phyloP scores from a whole-genome alignment of 768 basidiomycete genomes.

The Neoboletus subvelutipes region DNA sequence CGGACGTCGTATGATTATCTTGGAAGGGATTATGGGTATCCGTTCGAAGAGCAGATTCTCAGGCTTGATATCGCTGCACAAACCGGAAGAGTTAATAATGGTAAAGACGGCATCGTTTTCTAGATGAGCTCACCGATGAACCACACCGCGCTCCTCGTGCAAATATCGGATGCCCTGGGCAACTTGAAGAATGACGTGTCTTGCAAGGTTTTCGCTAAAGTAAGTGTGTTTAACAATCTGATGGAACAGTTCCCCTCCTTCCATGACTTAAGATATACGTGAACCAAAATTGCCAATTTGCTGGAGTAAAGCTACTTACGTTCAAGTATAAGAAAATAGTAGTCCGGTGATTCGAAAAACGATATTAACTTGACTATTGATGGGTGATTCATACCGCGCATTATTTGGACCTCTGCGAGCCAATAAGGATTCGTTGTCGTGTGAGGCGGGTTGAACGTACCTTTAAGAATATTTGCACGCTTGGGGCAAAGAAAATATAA shows the following conservation, averaged over 20 bases:
- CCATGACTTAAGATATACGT: conserved; percentile 66
- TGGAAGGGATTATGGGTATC: conserved; percentile 89
- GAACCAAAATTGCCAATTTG: conserved; percentile 5
- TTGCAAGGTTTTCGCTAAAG: conserved; percentile 95
- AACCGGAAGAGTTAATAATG: background rate
- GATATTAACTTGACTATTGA: conserved; percentile 87
- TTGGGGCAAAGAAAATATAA: conserved; percentile 34
- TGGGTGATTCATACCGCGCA: conserved; percentile 93
- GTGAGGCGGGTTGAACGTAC: conserved; percentile 32
- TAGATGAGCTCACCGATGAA: conserved; percentile 64
- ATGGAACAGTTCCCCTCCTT: conserved; percentile 97
- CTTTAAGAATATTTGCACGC: conserved; percentile 98
- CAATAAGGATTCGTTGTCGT: conserved; percentile 1
- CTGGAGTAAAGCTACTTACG: conserved; percentile 46
- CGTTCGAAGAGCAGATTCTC: conserved; percentile 94
- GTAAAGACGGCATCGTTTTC: background rate
- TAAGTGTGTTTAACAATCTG: conserved; percentile 99
- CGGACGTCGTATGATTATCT: conserved; percentile 68
- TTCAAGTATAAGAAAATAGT: conserved; percentile 94
- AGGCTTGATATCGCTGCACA: conserved; percentile 86
- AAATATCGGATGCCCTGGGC: conserved; percentile 92
- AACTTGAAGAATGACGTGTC: conserved; percentile 96
- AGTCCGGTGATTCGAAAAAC: conserved; percentile 89
- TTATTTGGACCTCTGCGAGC: conserved; percentile 91
- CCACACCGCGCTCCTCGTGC: conserved; percentile 96